Evolutionary conservation across 2,329 filamentous ascomycete species (phyloP).

Genomic region (Beauveria sp.): DNA sequence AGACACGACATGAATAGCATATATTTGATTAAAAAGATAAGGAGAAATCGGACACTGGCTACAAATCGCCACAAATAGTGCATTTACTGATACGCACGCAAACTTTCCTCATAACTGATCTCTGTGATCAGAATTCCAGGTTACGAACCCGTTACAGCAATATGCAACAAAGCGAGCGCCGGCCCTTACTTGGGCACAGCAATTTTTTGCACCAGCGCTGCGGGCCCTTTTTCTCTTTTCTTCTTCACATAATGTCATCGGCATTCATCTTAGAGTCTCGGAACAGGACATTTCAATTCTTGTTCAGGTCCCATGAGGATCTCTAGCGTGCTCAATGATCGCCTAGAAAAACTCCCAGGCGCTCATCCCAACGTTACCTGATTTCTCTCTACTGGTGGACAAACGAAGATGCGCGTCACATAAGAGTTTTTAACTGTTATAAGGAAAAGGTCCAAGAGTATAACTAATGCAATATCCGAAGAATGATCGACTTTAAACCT

Average conservation of each 20-base stretch:
- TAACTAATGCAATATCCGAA: too few species aligned
- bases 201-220: slow-evolving; percentile 17
- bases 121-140: not conserved
- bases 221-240: slow-evolving; percentile 33
- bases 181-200: slow-evolving; percentile 12
- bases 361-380: slow-evolving; percentile 65
- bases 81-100: too few species aligned
- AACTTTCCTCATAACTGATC: not conserved
- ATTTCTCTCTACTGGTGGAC: slow-evolving; percentile 37
- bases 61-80: too few species aligned
- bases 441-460: not conserved
- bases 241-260: slow-evolving; percentile 64
- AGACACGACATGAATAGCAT: too few species aligned
- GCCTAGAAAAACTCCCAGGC: slow-evolving; percentile 70
- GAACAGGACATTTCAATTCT: slow-evolving; percentile 81
- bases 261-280: slow-evolving; percentile 99
- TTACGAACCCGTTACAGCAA: slow-evolving; percentile 10
- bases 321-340: slow-evolving; percentile 96
- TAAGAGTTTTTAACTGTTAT: slow-evolving; percentile 11
- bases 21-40: too few species aligned
- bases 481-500: too few species aligned
- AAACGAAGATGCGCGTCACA: slow-evolving; percentile 38
- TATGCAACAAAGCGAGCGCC: slow-evolving; percentile 21
- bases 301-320: slow-evolving; percentile 76
- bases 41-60: too few species aligned